Percentiles rank a stretch among this genome's conserved stretches.
These are phyloP conservation scores for Rhodotorula taiwanensis DNA, from an alignment of 768 basidiomycete species.

Conservation along the genomic window DNA sequence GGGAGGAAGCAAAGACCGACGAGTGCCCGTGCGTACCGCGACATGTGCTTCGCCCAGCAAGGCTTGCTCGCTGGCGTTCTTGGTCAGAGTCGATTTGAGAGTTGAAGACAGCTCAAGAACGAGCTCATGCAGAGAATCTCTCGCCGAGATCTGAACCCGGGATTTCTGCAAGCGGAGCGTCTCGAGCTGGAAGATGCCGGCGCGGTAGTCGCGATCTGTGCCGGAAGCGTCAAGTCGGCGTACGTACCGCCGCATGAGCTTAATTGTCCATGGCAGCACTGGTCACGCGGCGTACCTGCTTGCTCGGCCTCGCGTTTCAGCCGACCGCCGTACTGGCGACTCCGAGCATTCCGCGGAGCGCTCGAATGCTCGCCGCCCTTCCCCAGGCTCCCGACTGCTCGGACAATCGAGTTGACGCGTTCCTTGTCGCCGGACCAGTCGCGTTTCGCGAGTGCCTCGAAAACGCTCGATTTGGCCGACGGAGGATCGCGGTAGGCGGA, in stretches of 20 bases:
- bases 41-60: slow-evolving; percentile 7
- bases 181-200: slow-evolving; percentile 37
- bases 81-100: slow-evolving; percentile 17
- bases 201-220: slow-evolving; percentile 31
- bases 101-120: slow-evolving; percentile 28
- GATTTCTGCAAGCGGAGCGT: slow-evolving; percentile 39
- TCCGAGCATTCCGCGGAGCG: background rate
- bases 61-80: slow-evolving; percentile 10
- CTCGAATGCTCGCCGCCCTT: slow-evolving; percentile 15
- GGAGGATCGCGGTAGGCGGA: slow-evolving; percentile 29
- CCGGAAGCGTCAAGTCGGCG: no score
- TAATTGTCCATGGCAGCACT: no score
- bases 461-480: slow-evolving; percentile 32
- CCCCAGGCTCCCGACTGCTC: slow-evolving; percentile 20
- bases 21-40: slow-evolving; percentile 8
- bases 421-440: slow-evolving; percentile 35
- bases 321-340: slow-evolving; percentile 21
- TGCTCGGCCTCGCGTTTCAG: slow-evolving; percentile 40
- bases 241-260: no score
- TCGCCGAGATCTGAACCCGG: slow-evolving; percentile 34
- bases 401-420: slow-evolving; percentile 30
- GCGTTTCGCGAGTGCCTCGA: slow-evolving; percentile 34
- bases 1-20: background rate
- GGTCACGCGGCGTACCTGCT: slow-evolving; percentile 35
- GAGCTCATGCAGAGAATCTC: slow-evolving; percentile 32